Conservation (phyloP, 257 asterid genomes). For the Fraxinus quadrangulata region DNA sequence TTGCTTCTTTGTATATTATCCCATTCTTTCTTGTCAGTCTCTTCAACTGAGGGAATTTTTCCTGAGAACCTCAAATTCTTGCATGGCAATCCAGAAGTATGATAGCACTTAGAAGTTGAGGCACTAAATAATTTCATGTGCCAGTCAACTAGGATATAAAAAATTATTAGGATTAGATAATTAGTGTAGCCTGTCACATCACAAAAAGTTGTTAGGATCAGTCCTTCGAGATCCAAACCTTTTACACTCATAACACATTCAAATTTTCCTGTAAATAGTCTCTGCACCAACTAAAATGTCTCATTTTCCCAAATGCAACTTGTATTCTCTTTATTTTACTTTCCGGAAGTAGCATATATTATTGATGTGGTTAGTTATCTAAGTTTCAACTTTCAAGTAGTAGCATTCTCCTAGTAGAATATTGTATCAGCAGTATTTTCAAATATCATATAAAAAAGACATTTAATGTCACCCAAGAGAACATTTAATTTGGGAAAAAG, state of each 20-base stretch:
- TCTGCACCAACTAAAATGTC: neutral
- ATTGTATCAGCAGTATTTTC: neutral
- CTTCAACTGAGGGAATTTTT: slow-evolving; percentile 14
- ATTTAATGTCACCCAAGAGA: neutral
- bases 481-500: neutral
- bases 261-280: neutral
- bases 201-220: neutral
- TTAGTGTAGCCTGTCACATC: slow-evolving; percentile 8
- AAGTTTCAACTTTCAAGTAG: neutral
- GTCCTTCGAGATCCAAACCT: slow-evolving; percentile 6
- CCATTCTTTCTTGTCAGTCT: slow-evolving; percentile 15
- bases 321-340: neutral
- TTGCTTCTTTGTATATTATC: slow-evolving; percentile 1
- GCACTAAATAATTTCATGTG: neutral
- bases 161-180: neutral
- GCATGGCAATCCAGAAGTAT: neutral
- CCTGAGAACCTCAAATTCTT: slow-evolving; percentile 2
- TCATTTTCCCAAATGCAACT: neutral
- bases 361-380: slow-evolving; percentile 11
- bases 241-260: neutral
- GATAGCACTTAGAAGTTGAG: slow-evolving; percentile 11
- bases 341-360: slow-evolving; percentile 5
- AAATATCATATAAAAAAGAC: slow-evolving; percentile 2
- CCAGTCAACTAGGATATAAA: neutral
- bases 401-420: slow-evolving; percentile 6